phyloP scores from a whole-genome alignment of 352 stramenopile genomes.

The Phytopythium delawarense region DNA sequence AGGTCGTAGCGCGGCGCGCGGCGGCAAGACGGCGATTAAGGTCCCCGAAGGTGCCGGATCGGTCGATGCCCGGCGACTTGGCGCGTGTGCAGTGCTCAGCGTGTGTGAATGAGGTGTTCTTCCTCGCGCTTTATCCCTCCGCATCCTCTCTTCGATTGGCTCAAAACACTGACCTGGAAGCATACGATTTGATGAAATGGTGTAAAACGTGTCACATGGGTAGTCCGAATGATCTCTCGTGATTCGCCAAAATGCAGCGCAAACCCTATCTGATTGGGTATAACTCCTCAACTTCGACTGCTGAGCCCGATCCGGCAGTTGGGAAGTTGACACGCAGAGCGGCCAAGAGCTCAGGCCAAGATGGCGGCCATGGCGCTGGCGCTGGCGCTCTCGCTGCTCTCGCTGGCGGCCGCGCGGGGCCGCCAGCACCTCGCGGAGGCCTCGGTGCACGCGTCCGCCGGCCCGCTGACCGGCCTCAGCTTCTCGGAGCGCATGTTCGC shows the following conservation, averaged over 20 bases:
- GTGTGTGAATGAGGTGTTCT: not conserved
- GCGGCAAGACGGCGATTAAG: not conserved
- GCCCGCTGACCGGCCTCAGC: constrained; percentile 50
- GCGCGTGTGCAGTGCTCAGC: not conserved
- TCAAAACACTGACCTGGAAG: not conserved
- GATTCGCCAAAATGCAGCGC: not conserved
- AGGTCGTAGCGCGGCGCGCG: not conserved
- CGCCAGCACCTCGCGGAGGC: constrained; percentile 28
- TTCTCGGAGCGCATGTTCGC: constrained; percentile 83
- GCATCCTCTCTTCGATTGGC: constrained; percentile 6
- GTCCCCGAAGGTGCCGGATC: not conserved
- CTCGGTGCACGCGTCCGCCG: constrained; percentile 60
- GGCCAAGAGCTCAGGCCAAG: not conserved
- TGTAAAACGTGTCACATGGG: constrained; percentile 1
- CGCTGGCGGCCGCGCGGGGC: constrained; percentile 20
- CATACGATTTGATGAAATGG: not conserved
- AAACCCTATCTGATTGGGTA: not conserved
- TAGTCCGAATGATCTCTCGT: not conserved
- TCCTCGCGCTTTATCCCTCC: constrained; percentile 1
- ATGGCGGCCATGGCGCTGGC: not conserved
- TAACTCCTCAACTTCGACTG: not conserved
- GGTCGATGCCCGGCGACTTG: not conserved
- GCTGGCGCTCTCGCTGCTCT: not conserved
- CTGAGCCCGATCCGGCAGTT: not conserved
- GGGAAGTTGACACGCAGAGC: not conserved